Percentiles rank a stretch among this genome's conserved stretches.
Conservation (phyloP, 2,329 filamentous ascomycete genomes). For the Neurospora sp. region DNA sequence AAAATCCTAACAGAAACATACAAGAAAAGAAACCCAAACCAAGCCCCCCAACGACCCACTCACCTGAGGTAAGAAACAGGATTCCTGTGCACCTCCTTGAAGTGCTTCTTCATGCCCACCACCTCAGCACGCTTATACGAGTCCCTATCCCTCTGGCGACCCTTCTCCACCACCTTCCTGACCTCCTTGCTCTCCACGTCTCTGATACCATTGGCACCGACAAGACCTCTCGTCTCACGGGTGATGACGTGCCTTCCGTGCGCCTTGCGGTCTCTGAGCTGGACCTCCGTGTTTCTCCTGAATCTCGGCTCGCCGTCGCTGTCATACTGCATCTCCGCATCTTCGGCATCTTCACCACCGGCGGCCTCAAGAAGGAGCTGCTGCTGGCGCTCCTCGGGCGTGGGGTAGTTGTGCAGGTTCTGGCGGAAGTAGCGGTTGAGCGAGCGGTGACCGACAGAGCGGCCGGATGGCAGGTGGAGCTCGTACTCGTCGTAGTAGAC, state of each 20-base stretch:
- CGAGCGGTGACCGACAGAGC: conserved; percentile 82
- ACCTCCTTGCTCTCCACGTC: conserved; percentile 8
- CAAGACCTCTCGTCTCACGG: conserved; percentile 12
- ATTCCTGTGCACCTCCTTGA: conserved; percentile 18
- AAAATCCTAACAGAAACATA: neutral
- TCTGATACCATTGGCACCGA: conserved; percentile 8
- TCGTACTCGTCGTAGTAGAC: conserved; percentile 91
- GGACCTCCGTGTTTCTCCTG: conserved; percentile 1
- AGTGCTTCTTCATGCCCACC: conserved; percentile 11
- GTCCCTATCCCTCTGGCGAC: conserved; percentile 14
- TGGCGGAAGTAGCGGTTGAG: conserved; percentile 84
- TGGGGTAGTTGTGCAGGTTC: conserved; percentile 79
- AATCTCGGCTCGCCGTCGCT: neutral
- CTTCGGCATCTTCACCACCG: conserved; percentile 15
- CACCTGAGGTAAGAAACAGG: conserved; percentile 14
- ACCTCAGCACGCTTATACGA: conserved; percentile 10
- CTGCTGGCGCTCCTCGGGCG: conserved; percentile 56
- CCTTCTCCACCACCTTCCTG: conserved; percentile 13
- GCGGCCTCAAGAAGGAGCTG: conserved; percentile 18
- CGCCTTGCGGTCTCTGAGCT: conserved; percentile 2
- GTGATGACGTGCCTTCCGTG: conserved; percentile 14
- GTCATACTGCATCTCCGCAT: conserved; percentile 3
- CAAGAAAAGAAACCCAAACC: neutral
- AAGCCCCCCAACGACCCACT: neutral
- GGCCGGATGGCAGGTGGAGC: conserved; percentile 82